A percentile compares a stretch with the other conserved stretches of the same genome.
phyloP scores from a whole-genome alignment of 2,329 filamentous ascomycete genomes.

The Fusarium praegraminearum region DNA sequence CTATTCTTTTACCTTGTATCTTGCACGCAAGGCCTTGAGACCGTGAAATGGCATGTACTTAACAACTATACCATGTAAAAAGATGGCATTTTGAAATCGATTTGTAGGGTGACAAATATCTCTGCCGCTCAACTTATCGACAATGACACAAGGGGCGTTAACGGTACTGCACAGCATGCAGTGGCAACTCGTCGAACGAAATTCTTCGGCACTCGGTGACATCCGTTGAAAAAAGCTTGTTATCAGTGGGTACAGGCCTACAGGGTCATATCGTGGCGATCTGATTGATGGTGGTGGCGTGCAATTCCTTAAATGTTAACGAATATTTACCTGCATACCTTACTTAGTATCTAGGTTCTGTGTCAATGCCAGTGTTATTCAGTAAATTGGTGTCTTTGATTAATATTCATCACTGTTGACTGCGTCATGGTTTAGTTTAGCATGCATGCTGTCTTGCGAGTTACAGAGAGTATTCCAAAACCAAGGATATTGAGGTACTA shows the following conservation, averaged over 20 bases:
- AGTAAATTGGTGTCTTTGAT: background rate
- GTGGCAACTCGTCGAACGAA: conserved; percentile 31
- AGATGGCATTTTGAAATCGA: background rate
- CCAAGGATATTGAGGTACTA: conserved; percentile 4
- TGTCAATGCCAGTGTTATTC: background rate
- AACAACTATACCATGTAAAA: background rate
- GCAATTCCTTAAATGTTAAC: background rate
- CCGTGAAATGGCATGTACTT: background rate
- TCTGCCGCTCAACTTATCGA: background rate
- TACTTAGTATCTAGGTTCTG: background rate
- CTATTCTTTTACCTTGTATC: too few species aligned
- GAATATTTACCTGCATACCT: too few species aligned
- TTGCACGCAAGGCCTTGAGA: background rate
- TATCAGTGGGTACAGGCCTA: conserved; percentile 6
- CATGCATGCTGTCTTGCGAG: background rate
- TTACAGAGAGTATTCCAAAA: background rate
- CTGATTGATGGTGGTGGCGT: conserved; percentile 18
- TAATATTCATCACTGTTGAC: background rate
- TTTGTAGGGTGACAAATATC: background rate
- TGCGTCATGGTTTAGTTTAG: background rate
- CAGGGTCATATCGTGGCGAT: conserved; percentile 1
- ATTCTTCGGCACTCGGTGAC: conserved; percentile 15
- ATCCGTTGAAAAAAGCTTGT: conserved; percentile 37
- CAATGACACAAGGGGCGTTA: conserved; percentile 31
- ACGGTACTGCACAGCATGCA: background rate